Base-by-base conservation (phyloP, 2,329 filamentous ascomycete genomes). In the Colletotrichum sp. region DNA sequence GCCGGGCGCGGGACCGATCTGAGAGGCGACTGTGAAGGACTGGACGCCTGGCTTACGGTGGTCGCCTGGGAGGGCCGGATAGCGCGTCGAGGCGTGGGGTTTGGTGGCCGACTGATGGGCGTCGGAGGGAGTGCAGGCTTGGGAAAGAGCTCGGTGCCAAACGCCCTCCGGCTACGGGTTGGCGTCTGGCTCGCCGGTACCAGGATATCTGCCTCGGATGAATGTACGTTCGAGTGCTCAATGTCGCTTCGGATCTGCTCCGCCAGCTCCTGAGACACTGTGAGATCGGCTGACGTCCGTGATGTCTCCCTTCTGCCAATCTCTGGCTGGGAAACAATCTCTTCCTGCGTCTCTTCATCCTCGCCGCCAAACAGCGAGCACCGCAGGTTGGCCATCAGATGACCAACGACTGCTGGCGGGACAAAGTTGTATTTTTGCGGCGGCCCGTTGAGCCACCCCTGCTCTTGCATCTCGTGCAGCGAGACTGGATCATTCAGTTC, bases 401-500 rank as follows among this genome's bases (percentile, higher is more conserved):
- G 87, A 8, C 90, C 90, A 1, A 91, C 87, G 2, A 92, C 87
- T 3, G 89, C 90, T 3, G 91, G 92, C 3, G 89, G 89, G 1
- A 93, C 82, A 78, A 89, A 92, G 4, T 83, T 82, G 75, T 89
- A 92, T 66, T 87, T 88, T 30, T 86, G 84, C n/a, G 92, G 87
- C 3, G 86, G 82, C 2, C 84, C 83, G 7, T 86, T 84, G 1
- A 92, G 80, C 89, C 91, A 92, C 1, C 90, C 91, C 52, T 90
- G 88, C 57, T 86, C 83, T 60, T 86, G 87, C 85, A 93, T 90
- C 68, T 88, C 84, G 0, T 85, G 83, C 3, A 91, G 83, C 1
- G 87, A 83, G 3, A 92, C 85, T 0, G 92, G 89, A 80, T 93
- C 89, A 79, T 93, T 92, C 30, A 94, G 86, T 81, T 92, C 87